Evolutionary conservation across 163 green algal genomes (phyloP), one percentile per base, ranked within the genome.

Genomic region (Prototheca wickerhamii): DNA sequence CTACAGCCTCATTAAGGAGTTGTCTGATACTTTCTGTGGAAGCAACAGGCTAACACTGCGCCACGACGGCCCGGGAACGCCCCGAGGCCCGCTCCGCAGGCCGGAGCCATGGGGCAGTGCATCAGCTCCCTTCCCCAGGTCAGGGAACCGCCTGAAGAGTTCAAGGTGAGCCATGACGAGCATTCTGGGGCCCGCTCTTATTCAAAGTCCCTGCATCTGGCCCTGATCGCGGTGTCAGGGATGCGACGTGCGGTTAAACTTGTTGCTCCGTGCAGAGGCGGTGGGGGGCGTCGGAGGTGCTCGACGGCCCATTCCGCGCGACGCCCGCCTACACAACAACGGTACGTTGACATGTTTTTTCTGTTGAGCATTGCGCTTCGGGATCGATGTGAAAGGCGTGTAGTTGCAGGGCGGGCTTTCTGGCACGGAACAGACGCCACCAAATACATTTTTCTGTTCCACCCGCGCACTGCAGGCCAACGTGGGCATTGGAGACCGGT

Each of bases 51-150:
- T n/a, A 58, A 58, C 7, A 26, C 15, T 59, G 4, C 30, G 30
- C 23, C 30, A 31, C 49, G 56, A 23, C 21, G 35, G 17, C 8
- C 12, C 26, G 28, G 26, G 15, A 31, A 21, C 17, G 30, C 53
- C 6, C 12, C 28, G 18, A 4, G 4, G 35, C 3, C 32, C 31
- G 31, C 35, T 12, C 35, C n/a, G 10, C 40, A 29, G 26, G 12
- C 4, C 12, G 4, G 1, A 12, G n/a, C 3, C 17, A 77, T 77
- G 70, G 70, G 70, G 3, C 64, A 73, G 31, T 77, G 70, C 60
- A 33, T 72, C 37, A 68, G 51, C 51, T 40, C 4, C 43, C 25
- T 57, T 2, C 31, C 4, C 30, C 23, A 55, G 3, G 35, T 37
- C 28, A 26, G 42, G 28, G 51, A 64, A 31, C 63, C 58, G 20